Evolutionary conservation across 1,284 basidiomycete species (phyloP).

Genomic region (Golubevia sp.): DNA sequence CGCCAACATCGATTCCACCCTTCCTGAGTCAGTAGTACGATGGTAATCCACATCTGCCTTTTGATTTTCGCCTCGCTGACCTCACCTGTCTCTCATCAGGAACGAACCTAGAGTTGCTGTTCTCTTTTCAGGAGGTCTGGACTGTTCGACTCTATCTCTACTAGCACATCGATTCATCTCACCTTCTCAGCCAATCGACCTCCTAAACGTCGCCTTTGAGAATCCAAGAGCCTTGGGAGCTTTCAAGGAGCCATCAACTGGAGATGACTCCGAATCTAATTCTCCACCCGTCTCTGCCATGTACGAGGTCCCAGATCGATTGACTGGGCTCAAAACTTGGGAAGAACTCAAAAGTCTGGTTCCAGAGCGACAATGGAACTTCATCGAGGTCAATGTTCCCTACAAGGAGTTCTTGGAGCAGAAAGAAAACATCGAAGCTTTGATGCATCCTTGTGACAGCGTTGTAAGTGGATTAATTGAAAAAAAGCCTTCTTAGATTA

Average conservation of each 20-base stretch:
- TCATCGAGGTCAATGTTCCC: constrained; percentile 85
- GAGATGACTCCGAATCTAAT: constrained; percentile 1
- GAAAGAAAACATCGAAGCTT: constrained; percentile 6
- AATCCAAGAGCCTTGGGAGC: constrained; percentile 73
- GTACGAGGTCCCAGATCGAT: constrained; percentile 79
- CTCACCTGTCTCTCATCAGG: neutral
- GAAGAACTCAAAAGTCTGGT: constrained; percentile 75
- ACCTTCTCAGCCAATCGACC: constrained; percentile 78
- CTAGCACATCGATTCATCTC: constrained; percentile 68
- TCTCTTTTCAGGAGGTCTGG: constrained; percentile 94
- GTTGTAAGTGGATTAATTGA: constrained; percentile 22
- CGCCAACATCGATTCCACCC: neutral
- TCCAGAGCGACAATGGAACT: constrained; percentile 81
- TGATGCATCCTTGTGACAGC: constrained; percentile 34
- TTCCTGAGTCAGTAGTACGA: neutral
- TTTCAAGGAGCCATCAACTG: constrained; percentile 12
- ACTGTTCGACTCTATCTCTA: constrained; percentile 82
- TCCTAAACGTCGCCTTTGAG: constrained; percentile 95
- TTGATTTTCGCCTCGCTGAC: too few species aligned
- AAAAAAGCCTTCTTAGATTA: too few species aligned
- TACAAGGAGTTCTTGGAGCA: constrained; percentile 69
- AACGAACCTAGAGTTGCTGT: constrained; percentile 71
- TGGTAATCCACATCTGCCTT: neutral
- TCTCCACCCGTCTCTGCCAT: constrained; percentile 14
- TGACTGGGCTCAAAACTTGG: constrained; percentile 77